Percentiles rank a stretch among this genome's conserved stretches.
Conservation (phyloP, 768 basidiomycete genomes). For the Galerina sulciceps region DNA sequence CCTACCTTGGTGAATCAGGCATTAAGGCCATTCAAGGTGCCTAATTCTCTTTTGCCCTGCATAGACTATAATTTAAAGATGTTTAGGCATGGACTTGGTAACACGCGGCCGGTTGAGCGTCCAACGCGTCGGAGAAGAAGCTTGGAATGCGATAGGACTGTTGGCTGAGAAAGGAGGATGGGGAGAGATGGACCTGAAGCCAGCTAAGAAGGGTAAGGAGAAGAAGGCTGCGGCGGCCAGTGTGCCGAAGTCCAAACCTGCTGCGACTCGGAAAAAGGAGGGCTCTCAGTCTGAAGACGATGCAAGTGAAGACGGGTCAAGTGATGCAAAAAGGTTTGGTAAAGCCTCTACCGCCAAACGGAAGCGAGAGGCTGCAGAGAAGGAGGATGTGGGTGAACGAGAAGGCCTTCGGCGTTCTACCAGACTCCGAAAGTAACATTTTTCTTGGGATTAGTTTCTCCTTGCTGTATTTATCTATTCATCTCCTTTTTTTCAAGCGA, state of each 20-base stretch:
- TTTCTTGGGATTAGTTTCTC: neutral
- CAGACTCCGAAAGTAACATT: neutral
- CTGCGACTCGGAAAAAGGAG: neutral
- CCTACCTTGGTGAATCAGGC: slow-evolving; percentile 69
- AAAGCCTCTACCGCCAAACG: slow-evolving; percentile 1
- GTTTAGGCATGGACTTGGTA: slow-evolving; percentile 75
- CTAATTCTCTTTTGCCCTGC: neutral
- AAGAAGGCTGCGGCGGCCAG: neutral
- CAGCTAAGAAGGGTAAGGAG: slow-evolving; percentile 20
- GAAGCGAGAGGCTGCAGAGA: slow-evolving; percentile 1
- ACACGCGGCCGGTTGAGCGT: slow-evolving; percentile 86
- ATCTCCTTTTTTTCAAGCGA: too few relatives aligned
- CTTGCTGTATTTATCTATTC: neutral
- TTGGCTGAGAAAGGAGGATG: slow-evolving; percentile 82
- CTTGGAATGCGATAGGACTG: slow-evolving; percentile 63
- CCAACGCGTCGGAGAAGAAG: slow-evolving; percentile 70
- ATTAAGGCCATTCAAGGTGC: slow-evolving; percentile 67
- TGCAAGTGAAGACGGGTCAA: neutral
- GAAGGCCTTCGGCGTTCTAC: slow-evolving; percentile 13
- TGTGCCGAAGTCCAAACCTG: neutral
- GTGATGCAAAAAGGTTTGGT: neutral
- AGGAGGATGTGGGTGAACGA: neutral
- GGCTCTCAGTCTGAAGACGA: neutral
- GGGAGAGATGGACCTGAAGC: slow-evolving; percentile 54
- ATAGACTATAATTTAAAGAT: neutral